These are phyloP conservation scores for Decorospora gaudefroyi DNA, from an alignment of 2,329 filamentous ascomycete genomes.

Conservation along the genomic window DNA sequence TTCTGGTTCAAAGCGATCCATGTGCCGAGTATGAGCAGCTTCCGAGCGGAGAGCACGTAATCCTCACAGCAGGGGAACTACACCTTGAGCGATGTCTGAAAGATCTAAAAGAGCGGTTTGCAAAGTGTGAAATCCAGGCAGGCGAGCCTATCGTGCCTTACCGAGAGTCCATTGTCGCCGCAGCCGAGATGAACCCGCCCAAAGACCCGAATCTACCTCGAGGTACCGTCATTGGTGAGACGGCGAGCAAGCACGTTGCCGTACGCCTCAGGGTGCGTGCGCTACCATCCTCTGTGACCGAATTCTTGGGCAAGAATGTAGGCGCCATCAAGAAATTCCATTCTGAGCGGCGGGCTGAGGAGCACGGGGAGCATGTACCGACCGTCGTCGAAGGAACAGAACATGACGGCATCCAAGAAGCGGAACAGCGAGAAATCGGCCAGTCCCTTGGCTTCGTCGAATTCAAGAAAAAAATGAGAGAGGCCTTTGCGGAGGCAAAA, in stretches of 20 bases:
- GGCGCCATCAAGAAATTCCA: constrained; percentile 79
- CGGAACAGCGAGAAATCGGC: constrained; percentile 60
- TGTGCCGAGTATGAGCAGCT: constrained; percentile 96
- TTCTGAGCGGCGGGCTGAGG: constrained; percentile 65
- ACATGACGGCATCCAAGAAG: constrained; percentile 49
- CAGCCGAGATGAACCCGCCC: constrained; percentile 88
- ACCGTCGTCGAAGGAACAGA: constrained; percentile 57
- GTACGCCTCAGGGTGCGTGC: constrained; percentile 78
- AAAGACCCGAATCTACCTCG: constrained; percentile 84
- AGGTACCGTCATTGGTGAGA: constrained; percentile 74
- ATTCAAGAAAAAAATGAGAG: constrained; percentile 72
- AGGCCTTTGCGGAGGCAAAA: constrained; percentile 71
- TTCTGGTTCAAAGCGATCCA: constrained; percentile 92
- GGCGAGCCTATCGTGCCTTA: constrained; percentile 95
- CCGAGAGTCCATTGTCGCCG: constrained; percentile 84
- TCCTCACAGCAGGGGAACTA: constrained; percentile 89
- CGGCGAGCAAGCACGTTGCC: constrained; percentile 83
- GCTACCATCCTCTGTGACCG: constrained; percentile 75
- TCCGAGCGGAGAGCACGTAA: constrained; percentile 89
- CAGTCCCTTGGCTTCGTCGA: constrained; percentile 72
- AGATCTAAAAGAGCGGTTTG: constrained; percentile 89
- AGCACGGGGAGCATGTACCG: constrained; percentile 47
- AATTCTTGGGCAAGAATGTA: constrained; percentile 81
- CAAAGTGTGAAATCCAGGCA: constrained; percentile 90
- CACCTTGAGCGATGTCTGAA: constrained; percentile 93